Evolutionary conservation across 768 basidiomycete species (phyloP), one percentile per base, ranked within the genome.

Genomic region (Epithele typhae): DNA sequence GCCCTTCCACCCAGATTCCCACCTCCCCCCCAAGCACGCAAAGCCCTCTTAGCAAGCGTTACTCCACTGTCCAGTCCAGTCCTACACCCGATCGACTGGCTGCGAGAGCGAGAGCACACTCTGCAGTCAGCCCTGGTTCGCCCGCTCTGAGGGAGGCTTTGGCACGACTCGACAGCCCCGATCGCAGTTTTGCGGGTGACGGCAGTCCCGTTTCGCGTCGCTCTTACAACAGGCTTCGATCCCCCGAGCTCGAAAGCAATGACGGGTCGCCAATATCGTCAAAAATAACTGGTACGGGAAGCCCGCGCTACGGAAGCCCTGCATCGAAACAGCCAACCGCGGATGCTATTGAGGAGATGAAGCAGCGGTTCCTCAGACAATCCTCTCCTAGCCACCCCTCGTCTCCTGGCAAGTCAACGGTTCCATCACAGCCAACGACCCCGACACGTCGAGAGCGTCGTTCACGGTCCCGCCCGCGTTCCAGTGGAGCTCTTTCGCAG

Each of bases 271-370:
- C 53, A 17, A 41, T 52, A 22, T 39, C 48, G 4, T 40, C 44
- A 4, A 36, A 27, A 19, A 15, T 52, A n/a, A 48, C 51, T n/a
- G 51, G 51, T 1, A 36, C 45, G 10, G 45, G 46, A 3, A 57
- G 53, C 37, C 53, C 56, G 9, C 46, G 57, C 11, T 58, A 58
- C 30, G 52, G 54, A 7, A 58, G 53, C 27, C 57, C 54, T 6
- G 39, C 36, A 25, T 40, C 56, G n/a, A 59, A 48, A 55, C 49
- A 19, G 18, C 68, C 73, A 6, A 73, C 74, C 5, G 58, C 66
- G 22, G 77, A 79, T 19, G 78, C 79, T 2, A 68, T 82, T 37
- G 76, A 82, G 59, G 77, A 81, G 55, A 79, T 84, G 78, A 85
- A 82, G 63, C 71, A 65, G 54, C 68, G 79, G 33, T 76, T 82